A percentile compares a stretch with the other conserved stretches of the same genome.
Evolutionary conservation across 208 protist genomes (phyloP).

Genomic region (Histomonas meleagridis): DNA sequence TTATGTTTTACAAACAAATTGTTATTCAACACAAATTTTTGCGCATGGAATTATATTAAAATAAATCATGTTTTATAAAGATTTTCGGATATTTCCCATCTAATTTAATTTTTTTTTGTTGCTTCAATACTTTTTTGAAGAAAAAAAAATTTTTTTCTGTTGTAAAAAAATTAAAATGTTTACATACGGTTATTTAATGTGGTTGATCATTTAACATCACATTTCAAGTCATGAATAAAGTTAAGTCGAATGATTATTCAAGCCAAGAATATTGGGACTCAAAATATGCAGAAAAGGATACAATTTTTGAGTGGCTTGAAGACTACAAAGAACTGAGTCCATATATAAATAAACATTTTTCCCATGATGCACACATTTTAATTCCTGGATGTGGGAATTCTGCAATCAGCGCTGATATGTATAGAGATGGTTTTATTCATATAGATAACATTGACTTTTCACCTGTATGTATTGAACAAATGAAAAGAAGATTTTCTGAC

Average conservation of each 20-base stretch:
- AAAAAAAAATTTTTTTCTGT: no score
- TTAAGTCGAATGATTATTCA: neutral
- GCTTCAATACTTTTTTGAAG: no score
- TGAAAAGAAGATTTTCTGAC: neutral
- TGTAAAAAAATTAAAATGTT: no score
- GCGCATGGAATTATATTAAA: no score
- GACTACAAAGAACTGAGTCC: neutral
- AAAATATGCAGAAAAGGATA: neutral
- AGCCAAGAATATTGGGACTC: constrained; percentile 6
- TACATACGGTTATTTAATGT: no score
- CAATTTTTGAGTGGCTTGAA: neutral
- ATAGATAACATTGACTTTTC: neutral
- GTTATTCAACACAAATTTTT: no score
- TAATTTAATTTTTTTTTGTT: no score
- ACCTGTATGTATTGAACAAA: neutral
- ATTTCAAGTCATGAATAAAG: no score
- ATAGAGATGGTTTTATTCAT: neutral
- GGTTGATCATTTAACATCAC: no score
- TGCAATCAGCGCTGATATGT: neutral
- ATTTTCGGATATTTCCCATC: no score
- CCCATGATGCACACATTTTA: neutral
- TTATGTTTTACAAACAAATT: no score
- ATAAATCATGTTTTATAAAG: no score
- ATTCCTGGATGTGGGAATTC: constrained; percentile 30
- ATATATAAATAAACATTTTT: neutral